Evolutionary conservation across 441 rosid genomes (phyloP).

Genomic region (Metrosideros polymorpha): DNA sequence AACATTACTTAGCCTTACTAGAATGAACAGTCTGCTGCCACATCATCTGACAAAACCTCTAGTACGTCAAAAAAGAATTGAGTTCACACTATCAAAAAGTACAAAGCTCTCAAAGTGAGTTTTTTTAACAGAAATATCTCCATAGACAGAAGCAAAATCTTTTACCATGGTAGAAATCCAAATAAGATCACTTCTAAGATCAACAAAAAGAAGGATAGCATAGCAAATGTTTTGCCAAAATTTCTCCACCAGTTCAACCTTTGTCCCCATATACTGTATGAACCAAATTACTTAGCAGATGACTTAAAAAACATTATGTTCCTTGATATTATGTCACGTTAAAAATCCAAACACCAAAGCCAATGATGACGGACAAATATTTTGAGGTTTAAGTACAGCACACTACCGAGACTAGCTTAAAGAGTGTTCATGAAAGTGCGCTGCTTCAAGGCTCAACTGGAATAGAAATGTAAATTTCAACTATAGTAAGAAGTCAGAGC

Average conservation of each 20-base stretch:
- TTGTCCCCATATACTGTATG: not conserved
- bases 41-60: not conserved
- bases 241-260: not conserved
- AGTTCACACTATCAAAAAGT: not conserved
- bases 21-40: not conserved
- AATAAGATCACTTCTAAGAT: not conserved
- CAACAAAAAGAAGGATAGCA: not conserved
- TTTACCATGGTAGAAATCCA: not conserved
- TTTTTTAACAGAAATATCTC: not conserved
- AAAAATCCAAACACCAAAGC: not conserved
- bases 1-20: not conserved
- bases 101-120: not conserved
- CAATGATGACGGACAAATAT: not conserved
- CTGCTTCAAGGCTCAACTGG: not conserved
- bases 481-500: not conserved
- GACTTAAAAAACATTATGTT: not conserved
- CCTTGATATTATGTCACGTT: not conserved
- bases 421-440: not conserved
- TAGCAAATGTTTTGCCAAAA: not conserved
- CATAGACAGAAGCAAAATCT: not conserved
- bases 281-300: not conserved
- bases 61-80: not conserved
- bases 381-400: not conserved
- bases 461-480: not conserved
- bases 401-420: not conserved